These are phyloP conservation scores for Lentinula aciculospora DNA, from an alignment of 768 basidiomycete genomes.

Conservation along the genomic window DNA sequence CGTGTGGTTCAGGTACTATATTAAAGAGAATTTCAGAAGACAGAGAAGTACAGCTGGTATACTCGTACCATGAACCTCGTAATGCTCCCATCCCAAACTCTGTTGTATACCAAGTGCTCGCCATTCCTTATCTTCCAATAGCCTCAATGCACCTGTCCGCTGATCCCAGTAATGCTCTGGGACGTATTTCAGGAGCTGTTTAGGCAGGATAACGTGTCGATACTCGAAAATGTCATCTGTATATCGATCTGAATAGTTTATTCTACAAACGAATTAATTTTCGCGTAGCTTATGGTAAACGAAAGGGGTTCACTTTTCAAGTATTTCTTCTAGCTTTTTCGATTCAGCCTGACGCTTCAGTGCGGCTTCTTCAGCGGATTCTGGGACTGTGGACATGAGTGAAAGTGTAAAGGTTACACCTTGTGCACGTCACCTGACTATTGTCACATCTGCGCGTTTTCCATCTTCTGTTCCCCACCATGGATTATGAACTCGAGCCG, in stretches of 20 bases:
- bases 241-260: conserved; percentile 89
- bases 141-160: conserved; percentile 73
- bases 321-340: conserved; percentile 66
- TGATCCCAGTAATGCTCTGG: conserved; percentile 81
- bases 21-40: conserved; percentile 1
- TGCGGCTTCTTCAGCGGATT: conserved; percentile 24
- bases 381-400: conserved; percentile 19
- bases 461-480: background rate
- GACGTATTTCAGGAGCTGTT: conserved; percentile 88
- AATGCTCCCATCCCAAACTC: conserved; percentile 95
- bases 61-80: conserved; percentile 85
- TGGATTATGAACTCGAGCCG: background rate
- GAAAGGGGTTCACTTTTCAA: conserved; percentile 54
- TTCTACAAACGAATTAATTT: conserved; percentile 38
- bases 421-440: background rate
- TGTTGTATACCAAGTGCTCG: conserved; percentile 94
- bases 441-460: background rate
- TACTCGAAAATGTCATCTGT: conserved; percentile 93
- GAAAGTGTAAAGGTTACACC: conserved; percentile 1
- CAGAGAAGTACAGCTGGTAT: background rate
- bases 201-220: conserved; percentile 94
- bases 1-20: conserved; percentile 87
- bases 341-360: conserved; percentile 37
- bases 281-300: conserved; percentile 8
- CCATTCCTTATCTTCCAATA: conserved; percentile 89